A percentile compares a stretch with the other conserved stretches of the same genome.
Conservation (phyloP, 1,139 yeast genomes). For the Diutina pseudorugosa region DNA sequence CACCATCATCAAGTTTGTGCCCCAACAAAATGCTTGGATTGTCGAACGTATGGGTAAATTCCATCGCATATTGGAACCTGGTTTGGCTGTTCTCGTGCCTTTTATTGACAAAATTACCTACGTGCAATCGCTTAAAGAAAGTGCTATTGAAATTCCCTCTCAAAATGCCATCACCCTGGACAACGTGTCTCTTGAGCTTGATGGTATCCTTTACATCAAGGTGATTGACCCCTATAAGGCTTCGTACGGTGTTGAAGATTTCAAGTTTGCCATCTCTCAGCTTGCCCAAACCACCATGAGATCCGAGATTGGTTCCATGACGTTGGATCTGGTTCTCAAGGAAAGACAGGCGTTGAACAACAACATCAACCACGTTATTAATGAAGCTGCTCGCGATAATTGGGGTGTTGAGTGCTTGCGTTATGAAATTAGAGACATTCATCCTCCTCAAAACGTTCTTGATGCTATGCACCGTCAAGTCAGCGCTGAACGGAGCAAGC, state of each 20-base stretch:
- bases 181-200: constrained; percentile 75
- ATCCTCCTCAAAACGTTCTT: constrained; percentile 77
- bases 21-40: constrained; percentile 86
- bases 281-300: constrained; percentile 89
- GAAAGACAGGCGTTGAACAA: constrained; percentile 64
- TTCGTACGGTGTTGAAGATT: constrained; percentile 80
- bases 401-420: constrained; percentile 85
- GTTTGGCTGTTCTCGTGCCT: constrained; percentile 63
- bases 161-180: constrained; percentile 83
- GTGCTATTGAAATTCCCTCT: constrained; percentile 72
- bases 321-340: constrained; percentile 64
- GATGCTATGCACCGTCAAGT: constrained; percentile 91
- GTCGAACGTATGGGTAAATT: constrained; percentile 89
- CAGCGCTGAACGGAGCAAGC: constrained; percentile 71
- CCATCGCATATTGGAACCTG: constrained; percentile 63
- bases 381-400: constrained; percentile 65
- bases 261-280: constrained; percentile 75
- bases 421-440: constrained; percentile 80
- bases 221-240: constrained; percentile 79
- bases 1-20: constrained; percentile 67
- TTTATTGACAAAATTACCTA: constrained; percentile 65
- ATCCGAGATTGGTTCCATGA: constrained; percentile 73
- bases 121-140: constrained; percentile 72
- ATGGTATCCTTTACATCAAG: constrained; percentile 69
- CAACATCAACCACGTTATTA: constrained; percentile 67